Evolutionary conservation across 441 rosid genomes (phyloP), one percentile per base, ranked within the genome.

Genomic region (Cnidoscolus chayamansa): DNA sequence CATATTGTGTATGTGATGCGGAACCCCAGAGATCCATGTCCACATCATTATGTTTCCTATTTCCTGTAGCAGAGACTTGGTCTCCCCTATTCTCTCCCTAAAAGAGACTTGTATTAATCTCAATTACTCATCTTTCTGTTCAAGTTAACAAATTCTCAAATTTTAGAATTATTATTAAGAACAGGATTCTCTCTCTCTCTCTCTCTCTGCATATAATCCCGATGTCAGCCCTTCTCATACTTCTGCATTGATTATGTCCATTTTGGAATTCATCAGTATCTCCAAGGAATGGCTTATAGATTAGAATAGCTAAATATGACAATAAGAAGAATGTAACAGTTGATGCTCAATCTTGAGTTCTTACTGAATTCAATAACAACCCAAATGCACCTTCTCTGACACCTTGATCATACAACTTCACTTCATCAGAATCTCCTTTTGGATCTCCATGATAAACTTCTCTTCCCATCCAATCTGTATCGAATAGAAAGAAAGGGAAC

Each of bases 401-500:
- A 68, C 98, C 99, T 83, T 88, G 85, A 82, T 86, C 84, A 77
- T 91, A 94, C 37, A 90, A 86, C 72, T 84, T 80, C 20, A 85
- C 86, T 75, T 78, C 88, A 73, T 76, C 57, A 57, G 85, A 64
- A 78, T 72, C 82, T 72, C 94, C 94, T n/a, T 81, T 89, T 17
- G 99, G 98, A 86, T 95, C 78, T 51, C 98, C 99, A 72, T 89
- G 96, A 81, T 92, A 92, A 62, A 95, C 96, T 84, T 95, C 98
- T 81, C 96, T 88, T 55, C 99, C 99, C 99, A 95, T 95, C 99
- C 99, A 95, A 82, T 95, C 98, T 43, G 96, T 91, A 84, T 95
- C 98, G 68, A 92, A 94, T 70, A 95, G 88, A 83, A 95, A 91
- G 89, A 92, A 91, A 9, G 98, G 99, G 80, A 95, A 95, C 98